A percentile compares a stretch with the other conserved stretches of the same genome.
These are phyloP conservation scores for Cladobotryum protrusum DNA, from an alignment of 2,329 filamentous ascomycete species.

Conservation along the genomic window DNA sequence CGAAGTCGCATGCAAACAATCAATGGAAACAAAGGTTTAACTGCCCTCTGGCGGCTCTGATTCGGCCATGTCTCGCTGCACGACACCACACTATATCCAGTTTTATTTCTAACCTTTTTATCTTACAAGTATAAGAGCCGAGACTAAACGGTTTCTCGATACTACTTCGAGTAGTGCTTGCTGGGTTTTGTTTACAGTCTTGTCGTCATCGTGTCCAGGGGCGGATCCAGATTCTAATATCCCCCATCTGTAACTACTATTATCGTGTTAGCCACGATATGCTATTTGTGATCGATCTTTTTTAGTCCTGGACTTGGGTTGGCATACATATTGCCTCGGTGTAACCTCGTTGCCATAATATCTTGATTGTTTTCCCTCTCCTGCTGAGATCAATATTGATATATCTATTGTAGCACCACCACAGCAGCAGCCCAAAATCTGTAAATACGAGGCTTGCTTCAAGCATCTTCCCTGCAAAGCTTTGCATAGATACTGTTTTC, in stretches of 20 bases:
- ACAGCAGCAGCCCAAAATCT: background rate
- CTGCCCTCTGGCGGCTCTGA: constrained; percentile 1
- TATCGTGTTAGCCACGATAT: no score
- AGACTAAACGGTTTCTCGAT: no score
- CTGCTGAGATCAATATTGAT: no score
- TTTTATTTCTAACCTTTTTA: background rate
- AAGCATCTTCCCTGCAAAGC: background rate
- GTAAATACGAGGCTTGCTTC: constrained; percentile 6
- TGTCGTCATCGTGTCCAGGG: no score
- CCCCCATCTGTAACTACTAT: no score
- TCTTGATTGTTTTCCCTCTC: no score
- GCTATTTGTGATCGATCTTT: no score
- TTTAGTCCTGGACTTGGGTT: background rate
- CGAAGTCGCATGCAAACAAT: constrained; percentile 13
- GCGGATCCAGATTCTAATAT: no score
- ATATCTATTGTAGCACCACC: background rate
- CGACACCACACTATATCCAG: background rate
- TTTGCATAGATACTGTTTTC: background rate
- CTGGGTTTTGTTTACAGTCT: no score
- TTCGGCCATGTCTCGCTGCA: constrained; percentile 1
- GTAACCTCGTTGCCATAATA: background rate
- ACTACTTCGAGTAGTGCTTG: no score
- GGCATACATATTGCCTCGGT: background rate
- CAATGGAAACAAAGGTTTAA: constrained; percentile 1
- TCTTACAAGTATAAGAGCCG: background rate